These are phyloP conservation scores for Nymphaea thermarum DNA, from an alignment of 164 flowering plant genomes.

Conservation along the genomic window DNA sequence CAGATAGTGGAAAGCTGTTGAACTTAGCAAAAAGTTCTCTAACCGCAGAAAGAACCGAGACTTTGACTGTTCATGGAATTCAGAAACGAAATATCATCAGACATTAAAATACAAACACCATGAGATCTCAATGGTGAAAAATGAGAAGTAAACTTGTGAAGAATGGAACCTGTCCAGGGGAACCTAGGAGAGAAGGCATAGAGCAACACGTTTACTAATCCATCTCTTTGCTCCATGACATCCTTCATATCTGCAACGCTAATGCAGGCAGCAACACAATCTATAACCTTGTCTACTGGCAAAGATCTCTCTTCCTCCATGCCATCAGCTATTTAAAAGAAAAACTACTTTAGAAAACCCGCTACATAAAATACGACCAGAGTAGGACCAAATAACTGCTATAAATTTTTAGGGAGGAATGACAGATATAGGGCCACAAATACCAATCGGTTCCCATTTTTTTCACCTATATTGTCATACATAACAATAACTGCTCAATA, in stretches of 20 bases:
- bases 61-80: conserved; percentile 45
- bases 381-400: too few relatives aligned
- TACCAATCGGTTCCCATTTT: too few relatives aligned
- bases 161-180: conserved; percentile 61
- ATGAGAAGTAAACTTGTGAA: not conserved
- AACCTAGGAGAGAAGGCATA: conserved; percentile 39
- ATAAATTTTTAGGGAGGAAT: too few relatives aligned
- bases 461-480: too few relatives aligned
- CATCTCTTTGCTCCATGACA: conserved; percentile 45
- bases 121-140: not conserved
- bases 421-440: too few relatives aligned
- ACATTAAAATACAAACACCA: not conserved
- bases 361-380: not conserved
- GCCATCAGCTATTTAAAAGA: conserved; percentile 28
- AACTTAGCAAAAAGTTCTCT: conserved; percentile 66
- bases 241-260: conserved; percentile 41
- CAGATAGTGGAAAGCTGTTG: conserved; percentile 11
- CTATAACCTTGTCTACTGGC: conserved; percentile 49
- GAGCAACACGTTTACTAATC: conserved; percentile 33
- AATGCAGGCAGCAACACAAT: conserved; percentile 59
- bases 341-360: conserved; percentile 1
- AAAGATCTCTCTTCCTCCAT: conserved; percentile 33
- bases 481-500: too few relatives aligned
- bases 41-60: conserved; percentile 49
- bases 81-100: not conserved